Evolutionary conservation across 1,284 basidiomycete species (phyloP).

Genomic region (Ganoderma multipileum): DNA sequence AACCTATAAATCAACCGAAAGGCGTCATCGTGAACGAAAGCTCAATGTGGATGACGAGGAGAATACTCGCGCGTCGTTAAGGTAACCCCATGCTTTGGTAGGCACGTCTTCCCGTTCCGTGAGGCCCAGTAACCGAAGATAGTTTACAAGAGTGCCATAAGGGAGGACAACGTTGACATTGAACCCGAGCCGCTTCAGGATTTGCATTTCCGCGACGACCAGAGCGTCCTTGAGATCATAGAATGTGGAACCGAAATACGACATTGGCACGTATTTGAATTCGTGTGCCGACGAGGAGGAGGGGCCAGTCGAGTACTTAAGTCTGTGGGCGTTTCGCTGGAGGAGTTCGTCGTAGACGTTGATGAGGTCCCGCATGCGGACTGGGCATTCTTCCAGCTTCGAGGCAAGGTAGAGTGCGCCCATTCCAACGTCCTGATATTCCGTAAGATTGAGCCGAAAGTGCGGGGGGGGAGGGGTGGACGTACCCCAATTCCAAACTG

Average conservation of each 20-base stretch:
- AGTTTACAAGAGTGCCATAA: slow-evolving; percentile 95
- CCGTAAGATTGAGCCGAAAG: neutral
- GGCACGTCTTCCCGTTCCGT: slow-evolving; percentile 75
- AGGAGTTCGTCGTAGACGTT: slow-evolving; percentile 92
- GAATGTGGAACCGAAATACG: slow-evolving; percentile 84
- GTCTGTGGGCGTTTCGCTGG: slow-evolving; percentile 61
- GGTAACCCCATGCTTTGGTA: slow-evolving; percentile 85
- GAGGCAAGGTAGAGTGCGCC: slow-evolving; percentile 94
- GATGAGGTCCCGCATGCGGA: slow-evolving; percentile 92
- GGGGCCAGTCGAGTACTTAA: slow-evolving; percentile 32
- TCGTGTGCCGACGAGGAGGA: slow-evolving; percentile 38
- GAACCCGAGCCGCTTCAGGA: slow-evolving; percentile 92
- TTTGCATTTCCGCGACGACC: slow-evolving; percentile 96
- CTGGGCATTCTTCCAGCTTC: slow-evolving; percentile 93
- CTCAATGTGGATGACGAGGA: slow-evolving; percentile 11
- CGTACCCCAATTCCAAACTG: slow-evolving; percentile 90
- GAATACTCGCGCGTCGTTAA: slow-evolving; percentile 85
- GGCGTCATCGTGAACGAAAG: slow-evolving; percentile 29
- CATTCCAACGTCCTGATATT: slow-evolving; percentile 88
- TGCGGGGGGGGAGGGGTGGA: slow-evolving; percentile 23
- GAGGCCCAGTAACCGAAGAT: slow-evolving; percentile 89
- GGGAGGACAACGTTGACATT: slow-evolving; percentile 91
- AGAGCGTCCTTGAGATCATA: slow-evolving; percentile 91
- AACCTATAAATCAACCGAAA: slow-evolving; percentile 55
- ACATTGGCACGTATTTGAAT: slow-evolving; percentile 85